A percentile compares a stretch with the other conserved stretches of the same genome.
phyloP scores from a whole-genome alignment of 352 stramenopile genomes.

The Pythium utonaiense region DNA sequence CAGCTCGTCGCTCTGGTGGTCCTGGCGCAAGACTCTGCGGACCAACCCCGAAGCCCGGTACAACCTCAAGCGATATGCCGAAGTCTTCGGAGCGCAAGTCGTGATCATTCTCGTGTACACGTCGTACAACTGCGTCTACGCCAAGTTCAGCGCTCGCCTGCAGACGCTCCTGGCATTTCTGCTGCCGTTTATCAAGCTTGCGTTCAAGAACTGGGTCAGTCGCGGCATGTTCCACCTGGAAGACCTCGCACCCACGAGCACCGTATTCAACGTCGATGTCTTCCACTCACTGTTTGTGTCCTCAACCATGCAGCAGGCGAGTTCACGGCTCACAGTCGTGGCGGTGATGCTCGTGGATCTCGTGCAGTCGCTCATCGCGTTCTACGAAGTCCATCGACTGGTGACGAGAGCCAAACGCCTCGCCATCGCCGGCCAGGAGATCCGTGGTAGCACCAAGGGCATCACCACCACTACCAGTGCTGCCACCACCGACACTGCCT shows the following conservation, averaged over 20 bases:
- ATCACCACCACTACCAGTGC: background rate
- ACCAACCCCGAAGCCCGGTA: background rate
- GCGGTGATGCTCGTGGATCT: constrained; percentile 6
- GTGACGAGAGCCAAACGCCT: background rate
- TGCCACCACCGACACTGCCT: background rate
- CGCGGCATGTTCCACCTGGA: constrained; percentile 6
- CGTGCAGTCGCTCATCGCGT: constrained; percentile 3
- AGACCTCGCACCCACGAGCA: constrained; percentile 15
- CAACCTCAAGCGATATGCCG: constrained; percentile 5
- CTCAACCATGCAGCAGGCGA: constrained; percentile 31
- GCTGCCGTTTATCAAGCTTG: background rate
- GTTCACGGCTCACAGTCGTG: constrained; percentile 5
- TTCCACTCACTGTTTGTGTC: constrained; percentile 27
- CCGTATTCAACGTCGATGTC: constrained; percentile 30
- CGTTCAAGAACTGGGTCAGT: background rate
- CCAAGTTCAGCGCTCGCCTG: background rate
- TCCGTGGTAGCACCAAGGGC: background rate
- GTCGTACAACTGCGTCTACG: constrained; percentile 1
- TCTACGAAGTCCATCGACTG: constrained; percentile 3
- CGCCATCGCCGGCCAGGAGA: background rate
- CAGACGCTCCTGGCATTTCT: constrained; percentile 2
- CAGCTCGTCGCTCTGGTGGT: background rate
- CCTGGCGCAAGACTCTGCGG: background rate
- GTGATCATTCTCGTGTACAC: constrained; percentile 7
- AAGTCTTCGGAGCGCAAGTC: constrained; percentile 4